Evolutionary conservation across 78 protist species (phyloP).

Genomic region (Trichosphaerium sp.): DNA sequence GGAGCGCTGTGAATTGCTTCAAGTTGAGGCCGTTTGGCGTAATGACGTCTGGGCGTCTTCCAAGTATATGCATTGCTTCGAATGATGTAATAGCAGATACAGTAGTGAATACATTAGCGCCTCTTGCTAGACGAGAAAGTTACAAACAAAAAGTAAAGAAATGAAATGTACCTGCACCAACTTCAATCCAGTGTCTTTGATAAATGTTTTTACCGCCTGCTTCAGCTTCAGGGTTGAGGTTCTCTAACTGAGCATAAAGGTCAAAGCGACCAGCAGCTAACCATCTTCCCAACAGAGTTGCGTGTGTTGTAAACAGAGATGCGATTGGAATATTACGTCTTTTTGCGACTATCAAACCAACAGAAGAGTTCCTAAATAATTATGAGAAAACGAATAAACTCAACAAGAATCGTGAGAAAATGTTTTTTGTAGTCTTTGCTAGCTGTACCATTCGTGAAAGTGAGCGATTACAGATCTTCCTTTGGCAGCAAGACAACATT

Average conservation of each 20-base stretch:
- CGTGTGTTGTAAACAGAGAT: slow-evolving; percentile 79
- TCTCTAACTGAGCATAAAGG: slow-evolving; percentile 48
- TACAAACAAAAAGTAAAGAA: not conserved
- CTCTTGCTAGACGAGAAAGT: no score
- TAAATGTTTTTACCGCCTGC: slow-evolving; percentile 53
- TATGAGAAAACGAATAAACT: no score
- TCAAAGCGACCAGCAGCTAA: slow-evolving; percentile 68
- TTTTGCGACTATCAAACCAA: slow-evolving; percentile 46
- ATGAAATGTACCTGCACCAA: slow-evolving; percentile 26
- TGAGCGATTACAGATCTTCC: slow-evolving; percentile 48
- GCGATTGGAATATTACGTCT: slow-evolving; percentile 33
- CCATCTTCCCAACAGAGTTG: slow-evolving; percentile 73
- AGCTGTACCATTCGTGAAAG: slow-evolving; percentile 82
- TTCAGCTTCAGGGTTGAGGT: slow-evolving; percentile 52
- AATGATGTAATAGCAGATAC: slow-evolving; percentile 65
- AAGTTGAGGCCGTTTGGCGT: slow-evolving; percentile 73
- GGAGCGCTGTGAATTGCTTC: slow-evolving; percentile 51
- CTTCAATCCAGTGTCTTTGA: slow-evolving; percentile 66
- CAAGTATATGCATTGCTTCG: slow-evolving; percentile 53
- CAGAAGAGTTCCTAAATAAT: no score
- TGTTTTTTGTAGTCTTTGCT: no score
- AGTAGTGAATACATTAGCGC: slow-evolving; percentile 73
- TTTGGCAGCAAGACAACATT: slow-evolving; percentile 11
- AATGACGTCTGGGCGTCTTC: slow-evolving; percentile 54
- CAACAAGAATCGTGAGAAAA: no score